phyloP scores from a whole-genome alignment of 2,329 filamentous ascomycete species.

The Curvularia lunata region DNA sequence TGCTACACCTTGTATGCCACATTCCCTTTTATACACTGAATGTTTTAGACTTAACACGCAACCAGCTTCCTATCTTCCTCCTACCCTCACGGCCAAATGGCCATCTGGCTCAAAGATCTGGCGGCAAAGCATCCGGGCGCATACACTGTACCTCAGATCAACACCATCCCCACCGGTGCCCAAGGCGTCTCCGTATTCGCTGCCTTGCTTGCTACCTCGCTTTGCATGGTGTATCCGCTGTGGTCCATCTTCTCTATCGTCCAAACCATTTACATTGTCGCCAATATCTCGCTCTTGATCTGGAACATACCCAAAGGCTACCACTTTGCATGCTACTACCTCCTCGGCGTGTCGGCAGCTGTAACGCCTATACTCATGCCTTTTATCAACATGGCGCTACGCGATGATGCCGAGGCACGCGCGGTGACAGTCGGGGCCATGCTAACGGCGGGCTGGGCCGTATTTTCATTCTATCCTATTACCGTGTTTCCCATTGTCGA shows the following conservation, averaged over 20 bases:
- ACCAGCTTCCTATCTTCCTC: slow-evolving; percentile 42
- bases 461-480: slow-evolving; percentile 46
- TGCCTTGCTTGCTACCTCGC: slow-evolving; percentile 58
- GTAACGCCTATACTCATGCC: slow-evolving; percentile 47
- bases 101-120: slow-evolving; percentile 60
- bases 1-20: slow-evolving; percentile 56
- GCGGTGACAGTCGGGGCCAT: slow-evolving; percentile 59
- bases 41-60: background rate
- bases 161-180: slow-evolving; percentile 58
- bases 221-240: slow-evolving; percentile 59
- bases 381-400: slow-evolving; percentile 47
- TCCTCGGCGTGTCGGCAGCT: slow-evolving; percentile 45
- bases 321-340: slow-evolving; percentile 46
- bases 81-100: slow-evolving; percentile 59
- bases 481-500: slow-evolving; percentile 45
- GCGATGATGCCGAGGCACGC: slow-evolving; percentile 57
- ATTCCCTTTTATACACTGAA: background rate
- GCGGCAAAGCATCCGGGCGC: slow-evolving; percentile 39
- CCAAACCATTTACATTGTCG: slow-evolving; percentile 52
- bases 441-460: slow-evolving; percentile 45
- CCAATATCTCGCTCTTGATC: slow-evolving; percentile 55
- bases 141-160: slow-evolving; percentile 58
- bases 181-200: slow-evolving; percentile 58
- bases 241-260: slow-evolving; percentile 58
- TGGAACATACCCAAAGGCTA: slow-evolving; percentile 59